Evolutionary conservation across 768 basidiomycete species (phyloP).

Genomic region (Leucocoprinus leucothites): DNA sequence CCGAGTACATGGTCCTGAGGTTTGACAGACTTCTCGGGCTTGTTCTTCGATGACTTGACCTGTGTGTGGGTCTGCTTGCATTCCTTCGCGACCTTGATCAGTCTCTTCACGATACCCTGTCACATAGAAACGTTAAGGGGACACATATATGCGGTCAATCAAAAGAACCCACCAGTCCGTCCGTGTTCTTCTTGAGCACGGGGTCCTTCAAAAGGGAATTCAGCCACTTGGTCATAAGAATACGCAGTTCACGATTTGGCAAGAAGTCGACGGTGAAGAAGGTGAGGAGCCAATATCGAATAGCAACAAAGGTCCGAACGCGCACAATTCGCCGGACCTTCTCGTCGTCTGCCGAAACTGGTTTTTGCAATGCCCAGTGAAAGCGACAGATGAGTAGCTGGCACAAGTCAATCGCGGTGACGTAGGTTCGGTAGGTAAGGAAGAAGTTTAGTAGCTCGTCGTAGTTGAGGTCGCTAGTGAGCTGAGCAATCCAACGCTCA

Average conservation of each 20-base stretch:
- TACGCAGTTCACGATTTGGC: conserved; percentile 72
- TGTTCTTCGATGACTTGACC: conserved; percentile 22
- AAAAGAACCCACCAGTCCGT: conserved; percentile 59
- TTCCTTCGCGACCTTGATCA: conserved; percentile 81
- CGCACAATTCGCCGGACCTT: conserved; percentile 73
- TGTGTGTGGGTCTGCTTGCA: conserved; percentile 68
- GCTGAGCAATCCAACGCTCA: conserved; percentile 89
- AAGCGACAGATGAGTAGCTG: conserved; percentile 84
- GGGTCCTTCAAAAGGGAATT: conserved; percentile 75
- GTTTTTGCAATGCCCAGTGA: conserved; percentile 75
- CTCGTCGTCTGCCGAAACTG: conserved; percentile 56
- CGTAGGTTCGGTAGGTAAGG: conserved; percentile 87
- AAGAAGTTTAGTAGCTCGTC: conserved; percentile 89
- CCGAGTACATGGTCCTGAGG: conserved; percentile 49
- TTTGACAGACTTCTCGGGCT: conserved; percentile 24
- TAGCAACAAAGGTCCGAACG: conserved; percentile 86
- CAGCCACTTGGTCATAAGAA: conserved; percentile 74
- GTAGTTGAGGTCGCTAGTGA: conserved; percentile 83
- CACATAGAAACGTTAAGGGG: conserved; percentile 9
- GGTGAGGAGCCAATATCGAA: conserved; percentile 87
- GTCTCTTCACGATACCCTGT: conserved; percentile 75
- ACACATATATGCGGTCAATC: conserved; percentile 11
- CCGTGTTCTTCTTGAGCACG: conserved; percentile 59
- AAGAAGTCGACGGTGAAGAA: conserved; percentile 90
- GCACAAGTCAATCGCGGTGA: conserved; percentile 74